A percentile compares a stretch with the other conserved stretches of the same genome.
Evolutionary conservation across 768 basidiomycete genomes (phyloP).

Genomic region (Collybia mongolica): DNA sequence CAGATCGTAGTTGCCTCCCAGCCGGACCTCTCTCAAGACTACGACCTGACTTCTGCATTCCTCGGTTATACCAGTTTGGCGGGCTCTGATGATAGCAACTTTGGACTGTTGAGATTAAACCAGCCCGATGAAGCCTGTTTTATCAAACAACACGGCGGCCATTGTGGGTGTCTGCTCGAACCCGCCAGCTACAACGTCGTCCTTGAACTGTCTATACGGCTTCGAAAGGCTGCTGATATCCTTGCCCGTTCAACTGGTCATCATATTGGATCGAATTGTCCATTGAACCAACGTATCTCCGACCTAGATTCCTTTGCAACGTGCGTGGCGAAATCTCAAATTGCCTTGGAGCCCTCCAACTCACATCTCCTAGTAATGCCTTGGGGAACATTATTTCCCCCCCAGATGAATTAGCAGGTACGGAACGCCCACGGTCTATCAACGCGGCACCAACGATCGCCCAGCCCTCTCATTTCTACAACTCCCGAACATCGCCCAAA

Average conservation of each 20-base stretch:
- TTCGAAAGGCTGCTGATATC: conserved; percentile 56
- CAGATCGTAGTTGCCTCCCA: conserved; percentile 25
- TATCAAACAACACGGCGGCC: conserved; percentile 28
- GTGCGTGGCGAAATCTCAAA: conserved; percentile 31
- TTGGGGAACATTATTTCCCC: conserved; percentile 36
- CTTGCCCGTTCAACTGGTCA: conserved; percentile 47
- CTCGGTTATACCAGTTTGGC: conserved; percentile 30
- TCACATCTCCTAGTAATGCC: conserved; percentile 32
- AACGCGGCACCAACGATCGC: no score
- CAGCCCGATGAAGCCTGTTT: conserved; percentile 22
- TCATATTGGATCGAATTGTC: conserved; percentile 34
- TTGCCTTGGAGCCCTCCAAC: background rate
- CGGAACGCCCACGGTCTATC: no score
- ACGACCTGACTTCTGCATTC: conserved; percentile 42
- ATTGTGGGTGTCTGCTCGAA: conserved; percentile 62
- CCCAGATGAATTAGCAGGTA: conserved; percentile 19
- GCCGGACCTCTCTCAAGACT: conserved; percentile 29
- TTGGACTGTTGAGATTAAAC: conserved; percentile 13
- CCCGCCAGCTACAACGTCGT: conserved; percentile 52
- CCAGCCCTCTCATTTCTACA: conserved; percentile 11
- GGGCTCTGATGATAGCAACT: conserved; percentile 20
- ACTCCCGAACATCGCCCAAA: conserved; percentile 11
- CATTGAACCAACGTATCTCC: conserved; percentile 41
- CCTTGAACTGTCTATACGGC: conserved; percentile 62
- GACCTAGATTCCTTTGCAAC: conserved; percentile 54